Conservation (phyloP, 768 basidiomycete genomes). For the Boletus tomentosulus region DNA sequence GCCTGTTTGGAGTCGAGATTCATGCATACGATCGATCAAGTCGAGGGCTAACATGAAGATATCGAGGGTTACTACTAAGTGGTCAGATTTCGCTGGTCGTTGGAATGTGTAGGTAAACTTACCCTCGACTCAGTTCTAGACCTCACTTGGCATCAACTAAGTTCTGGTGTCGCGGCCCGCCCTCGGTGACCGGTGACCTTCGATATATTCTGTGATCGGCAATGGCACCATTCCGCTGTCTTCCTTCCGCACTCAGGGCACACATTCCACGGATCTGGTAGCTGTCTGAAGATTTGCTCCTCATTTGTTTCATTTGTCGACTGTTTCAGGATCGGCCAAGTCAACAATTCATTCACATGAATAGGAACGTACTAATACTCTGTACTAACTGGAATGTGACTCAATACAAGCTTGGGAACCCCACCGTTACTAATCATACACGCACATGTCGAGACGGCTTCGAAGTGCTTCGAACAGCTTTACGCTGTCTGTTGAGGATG, state of each 20-base stretch:
- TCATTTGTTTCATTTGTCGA: neutral
- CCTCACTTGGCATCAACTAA: neutral
- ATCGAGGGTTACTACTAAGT: slow-evolving; percentile 5
- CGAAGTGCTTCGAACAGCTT: neutral
- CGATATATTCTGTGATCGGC: neutral
- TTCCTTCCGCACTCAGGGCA: neutral
- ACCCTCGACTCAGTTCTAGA: slow-evolving; percentile 8
- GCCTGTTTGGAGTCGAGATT: slow-evolving; percentile 3
- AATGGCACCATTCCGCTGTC: neutral
- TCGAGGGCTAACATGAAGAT: neutral
- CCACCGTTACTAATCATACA: slow-evolving; percentile 17
- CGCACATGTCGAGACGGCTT: neutral
- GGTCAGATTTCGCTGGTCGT: neutral
- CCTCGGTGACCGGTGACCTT: no score
- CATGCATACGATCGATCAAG: slow-evolving; percentile 9
- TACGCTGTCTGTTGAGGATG: slow-evolving; percentile 37
- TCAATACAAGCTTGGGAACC: neutral
- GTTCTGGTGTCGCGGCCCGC: neutral
- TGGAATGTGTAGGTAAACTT: neutral
- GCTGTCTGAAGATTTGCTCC: no score
- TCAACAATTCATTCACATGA: neutral
- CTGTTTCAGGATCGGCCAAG: neutral
- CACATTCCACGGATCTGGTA: no score
- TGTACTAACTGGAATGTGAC: neutral
- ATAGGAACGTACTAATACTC: neutral